phyloP scores from a whole-genome alignment of 2,329 filamentous ascomycete genomes.

The Samsoniella hepiali region DNA sequence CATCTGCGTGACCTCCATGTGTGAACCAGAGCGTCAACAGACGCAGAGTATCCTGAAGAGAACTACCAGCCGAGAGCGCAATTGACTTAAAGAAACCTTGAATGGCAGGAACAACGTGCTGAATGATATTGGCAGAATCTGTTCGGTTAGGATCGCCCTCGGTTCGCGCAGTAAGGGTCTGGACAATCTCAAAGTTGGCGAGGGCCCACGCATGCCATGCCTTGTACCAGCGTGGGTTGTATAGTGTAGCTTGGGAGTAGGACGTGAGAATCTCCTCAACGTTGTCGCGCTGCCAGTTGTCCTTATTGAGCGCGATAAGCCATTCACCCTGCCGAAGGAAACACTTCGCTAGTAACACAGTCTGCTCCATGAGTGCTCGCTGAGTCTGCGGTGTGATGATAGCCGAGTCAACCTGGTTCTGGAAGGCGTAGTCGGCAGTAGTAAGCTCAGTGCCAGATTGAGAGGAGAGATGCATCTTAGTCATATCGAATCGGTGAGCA shows the following conservation, averaged over 20 bases:
- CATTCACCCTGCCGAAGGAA: constrained; percentile 96
- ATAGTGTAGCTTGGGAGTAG: constrained; percentile 87
- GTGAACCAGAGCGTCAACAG: constrained; percentile 95
- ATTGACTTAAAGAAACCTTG: constrained; percentile 98
- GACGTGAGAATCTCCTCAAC: constrained; percentile 87
- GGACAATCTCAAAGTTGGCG: constrained; percentile 97
- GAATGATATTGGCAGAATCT: constrained; percentile 67
- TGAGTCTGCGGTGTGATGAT: constrained; percentile 49
- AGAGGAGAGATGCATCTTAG: constrained; percentile 47
- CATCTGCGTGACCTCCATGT: constrained; percentile 83
- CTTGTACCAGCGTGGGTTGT: constrained; percentile 96
- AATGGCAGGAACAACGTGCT: constrained; percentile 92
- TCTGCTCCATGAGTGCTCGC: constrained; percentile 56
- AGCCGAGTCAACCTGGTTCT: constrained; percentile 43
- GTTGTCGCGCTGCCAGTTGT: constrained; percentile 83
- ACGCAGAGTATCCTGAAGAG: constrained; percentile 89
- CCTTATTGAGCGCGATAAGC: constrained; percentile 80
- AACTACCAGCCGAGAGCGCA: constrained; percentile 83
- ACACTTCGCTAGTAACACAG: constrained; percentile 82
- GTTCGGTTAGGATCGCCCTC: constrained; percentile 47
- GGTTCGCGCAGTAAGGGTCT: constrained; percentile 66
- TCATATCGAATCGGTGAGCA: constrained; percentile 52
- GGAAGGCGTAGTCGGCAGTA: constrained; percentile 48
- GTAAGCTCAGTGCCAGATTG: constrained; percentile 46
- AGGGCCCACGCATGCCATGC: constrained; percentile 99